phyloP scores from a whole-genome alignment of 495 filamentous ascomycete genomes.

The Aspergillus ellipticus region DNA sequence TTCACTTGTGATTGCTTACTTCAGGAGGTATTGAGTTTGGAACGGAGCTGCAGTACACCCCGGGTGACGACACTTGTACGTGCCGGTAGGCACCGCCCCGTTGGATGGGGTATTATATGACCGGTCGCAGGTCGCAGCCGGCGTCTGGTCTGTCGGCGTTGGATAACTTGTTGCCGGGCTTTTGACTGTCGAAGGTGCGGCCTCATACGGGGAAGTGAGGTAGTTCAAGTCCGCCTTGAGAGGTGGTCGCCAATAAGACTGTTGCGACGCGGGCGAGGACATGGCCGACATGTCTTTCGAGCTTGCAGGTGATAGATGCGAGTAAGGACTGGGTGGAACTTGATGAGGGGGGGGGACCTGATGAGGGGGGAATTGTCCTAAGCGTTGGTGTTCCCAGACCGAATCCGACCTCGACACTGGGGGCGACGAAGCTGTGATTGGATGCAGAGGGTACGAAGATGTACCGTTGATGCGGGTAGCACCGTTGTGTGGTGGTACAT shows the following conservation, averaged over 20 bases:
- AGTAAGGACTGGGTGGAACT: constrained; percentile 36
- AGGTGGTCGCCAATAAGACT: constrained; percentile 25
- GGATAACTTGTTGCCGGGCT: constrained; percentile 41
- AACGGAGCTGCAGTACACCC: constrained; percentile 84
- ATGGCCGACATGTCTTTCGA: constrained; percentile 35
- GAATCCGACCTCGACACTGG: constrained; percentile 25
- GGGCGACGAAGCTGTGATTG: constrained; percentile 28
- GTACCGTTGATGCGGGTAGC: constrained; percentile 19
- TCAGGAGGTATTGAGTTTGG: constrained; percentile 82
- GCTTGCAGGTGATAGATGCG: constrained; percentile 39
- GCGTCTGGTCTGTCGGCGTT: constrained; percentile 38
- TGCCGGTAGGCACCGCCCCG: constrained; percentile 23
- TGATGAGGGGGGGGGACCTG: constrained; percentile 29
- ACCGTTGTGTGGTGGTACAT: constrained; percentile 18
- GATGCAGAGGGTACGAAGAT: constrained; percentile 23
- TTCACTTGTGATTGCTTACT: constrained; percentile 47
- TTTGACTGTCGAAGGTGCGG: constrained; percentile 26
- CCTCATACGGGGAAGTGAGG: constrained; percentile 26
- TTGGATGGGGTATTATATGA: constrained; percentile 21
- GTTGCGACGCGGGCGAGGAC: constrained; percentile 38
- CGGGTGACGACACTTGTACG: constrained; percentile 61
- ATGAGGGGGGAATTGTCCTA: constrained; percentile 21
- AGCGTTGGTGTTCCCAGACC: constrained; percentile 29
- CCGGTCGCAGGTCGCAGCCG: constrained; percentile 22
- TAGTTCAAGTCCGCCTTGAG: constrained; percentile 24